Percentiles rank a stretch among this genome's conserved stretches.
Conservation (phyloP, 208 protist genomes). For the Vickermania spadyakhi region DNA sequence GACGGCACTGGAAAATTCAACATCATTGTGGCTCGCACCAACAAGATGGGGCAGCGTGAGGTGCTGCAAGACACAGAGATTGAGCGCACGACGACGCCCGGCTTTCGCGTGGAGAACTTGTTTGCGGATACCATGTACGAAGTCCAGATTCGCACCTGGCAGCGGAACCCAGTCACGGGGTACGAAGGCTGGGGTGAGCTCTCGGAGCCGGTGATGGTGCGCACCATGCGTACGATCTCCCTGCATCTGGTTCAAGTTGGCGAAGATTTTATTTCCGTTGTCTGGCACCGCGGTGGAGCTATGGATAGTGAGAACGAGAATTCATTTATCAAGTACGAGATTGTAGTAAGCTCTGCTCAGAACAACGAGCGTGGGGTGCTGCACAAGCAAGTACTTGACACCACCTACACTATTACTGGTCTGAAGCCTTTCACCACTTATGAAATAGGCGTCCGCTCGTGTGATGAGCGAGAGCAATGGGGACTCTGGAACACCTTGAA, state of each 20-base stretch:
- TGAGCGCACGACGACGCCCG: constrained; percentile 21
- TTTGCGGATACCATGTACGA: constrained; percentile 66
- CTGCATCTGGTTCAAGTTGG: constrained; percentile 80
- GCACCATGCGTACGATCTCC: constrained; percentile 61
- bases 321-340: constrained; percentile 79
- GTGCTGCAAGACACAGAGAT: constrained; percentile 51
- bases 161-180: constrained; percentile 60
- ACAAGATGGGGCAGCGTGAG: constrained; percentile 17
- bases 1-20: constrained; percentile 15
- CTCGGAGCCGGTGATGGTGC: constrained; percentile 40
- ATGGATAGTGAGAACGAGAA: constrained; percentile 6
- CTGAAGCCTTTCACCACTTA: constrained; percentile 76
- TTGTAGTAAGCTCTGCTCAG: constrained; percentile 74
- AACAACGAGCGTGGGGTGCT: constrained; percentile 72
- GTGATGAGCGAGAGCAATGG: constrained; percentile 78
- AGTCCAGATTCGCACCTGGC: constrained; percentile 60
- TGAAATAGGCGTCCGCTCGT: constrained; percentile 77
- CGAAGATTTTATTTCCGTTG: constrained; percentile 81
- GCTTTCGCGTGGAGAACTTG: constrained; percentile 65
- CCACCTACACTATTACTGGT: constrained; percentile 79
- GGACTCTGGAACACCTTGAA: constrained; percentile 69
- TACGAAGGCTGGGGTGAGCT: constrained; percentile 80
- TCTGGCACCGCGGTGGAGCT: constrained; percentile 58
- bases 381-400: constrained; percentile 73
- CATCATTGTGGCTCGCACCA: constrained; percentile 34